Evolutionary conservation across 768 basidiomycete genomes (phyloP).

Genomic region (Fistulinella prunicolor): DNA sequence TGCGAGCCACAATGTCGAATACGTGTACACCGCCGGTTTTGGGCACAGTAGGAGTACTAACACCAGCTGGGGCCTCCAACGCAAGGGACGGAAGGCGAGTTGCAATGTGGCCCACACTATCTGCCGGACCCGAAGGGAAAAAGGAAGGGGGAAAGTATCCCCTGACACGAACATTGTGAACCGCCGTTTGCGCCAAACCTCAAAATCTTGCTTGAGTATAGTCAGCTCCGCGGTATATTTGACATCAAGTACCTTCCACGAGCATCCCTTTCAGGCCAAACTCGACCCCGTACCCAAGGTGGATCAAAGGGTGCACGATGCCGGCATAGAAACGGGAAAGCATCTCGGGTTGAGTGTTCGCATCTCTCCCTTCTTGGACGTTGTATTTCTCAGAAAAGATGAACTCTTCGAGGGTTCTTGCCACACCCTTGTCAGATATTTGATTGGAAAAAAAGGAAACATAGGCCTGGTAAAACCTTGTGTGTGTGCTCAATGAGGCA

Average conservation of each 20-base stretch:
- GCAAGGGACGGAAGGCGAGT: slow-evolving; percentile 3
- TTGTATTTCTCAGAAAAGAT: slow-evolving; percentile 32
- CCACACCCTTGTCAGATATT: slow-evolving; percentile 16
- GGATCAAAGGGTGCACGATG: slow-evolving; percentile 61
- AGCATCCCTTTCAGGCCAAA: slow-evolving; percentile 60
- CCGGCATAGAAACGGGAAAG: slow-evolving; percentile 48
- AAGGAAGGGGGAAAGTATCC: slow-evolving; percentile 24
- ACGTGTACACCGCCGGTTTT: slow-evolving; percentile 26
- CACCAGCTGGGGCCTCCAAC: background rate
- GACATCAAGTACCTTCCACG: slow-evolving; percentile 51
- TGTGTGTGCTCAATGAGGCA: background rate
- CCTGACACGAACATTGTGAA: slow-evolving; percentile 36
- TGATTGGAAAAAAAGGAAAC: slow-evolving; percentile 23
- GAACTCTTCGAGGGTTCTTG: slow-evolving; percentile 24
- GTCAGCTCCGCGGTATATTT: too few species aligned
- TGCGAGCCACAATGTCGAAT: slow-evolving; percentile 50
- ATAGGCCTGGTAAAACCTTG: slow-evolving; percentile 28
- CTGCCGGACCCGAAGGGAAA: background rate
- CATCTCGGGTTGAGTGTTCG: slow-evolving; percentile 45
- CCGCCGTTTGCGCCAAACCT: slow-evolving; percentile 26
- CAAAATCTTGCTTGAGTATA: background rate
- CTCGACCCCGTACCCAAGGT: slow-evolving; percentile 59
- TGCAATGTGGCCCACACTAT: background rate
- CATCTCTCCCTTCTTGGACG: slow-evolving; percentile 12
- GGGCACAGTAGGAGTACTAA: background rate